A percentile compares a stretch with the other conserved stretches of the same genome.
These are phyloP conservation scores for Beta lomatogona DNA, from an alignment of 179 eudicot species.

Conservation along the genomic window DNA sequence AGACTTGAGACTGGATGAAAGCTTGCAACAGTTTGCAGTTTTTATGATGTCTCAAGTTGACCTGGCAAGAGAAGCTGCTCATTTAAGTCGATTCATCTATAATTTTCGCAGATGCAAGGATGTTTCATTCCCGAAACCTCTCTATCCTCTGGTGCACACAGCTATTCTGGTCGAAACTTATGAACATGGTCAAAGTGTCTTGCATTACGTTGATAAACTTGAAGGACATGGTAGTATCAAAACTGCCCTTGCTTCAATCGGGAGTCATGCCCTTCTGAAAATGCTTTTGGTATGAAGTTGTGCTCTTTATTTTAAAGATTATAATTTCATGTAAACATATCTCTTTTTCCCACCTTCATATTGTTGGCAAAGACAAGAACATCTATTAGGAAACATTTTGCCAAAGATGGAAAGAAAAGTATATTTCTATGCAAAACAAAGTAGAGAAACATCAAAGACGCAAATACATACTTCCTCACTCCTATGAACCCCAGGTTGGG, in stretches of 20 bases:
- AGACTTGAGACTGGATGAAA: constrained; percentile 73
- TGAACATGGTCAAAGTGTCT: constrained; percentile 81
- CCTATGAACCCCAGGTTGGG: no score
- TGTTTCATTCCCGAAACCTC: constrained; percentile 89
- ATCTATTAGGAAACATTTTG: no score
- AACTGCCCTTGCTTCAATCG: constrained; percentile 86
- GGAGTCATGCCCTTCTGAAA: constrained; percentile 90
- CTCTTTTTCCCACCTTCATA: not conserved
- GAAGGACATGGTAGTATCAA: constrained; percentile 67
- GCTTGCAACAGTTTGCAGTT: constrained; percentile 88
- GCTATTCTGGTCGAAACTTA: constrained; percentile 90
- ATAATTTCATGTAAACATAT: not conserved
- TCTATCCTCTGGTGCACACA: constrained; percentile 91
- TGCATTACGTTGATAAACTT: constrained; percentile 76
- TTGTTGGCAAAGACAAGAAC: not conserved
- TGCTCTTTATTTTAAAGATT: not conserved
- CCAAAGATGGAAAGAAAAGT: no score
- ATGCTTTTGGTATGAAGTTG: constrained; percentile 76
- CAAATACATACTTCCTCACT: not conserved
- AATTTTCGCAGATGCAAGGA: constrained; percentile 81
- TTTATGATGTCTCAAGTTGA: constrained; percentile 99
- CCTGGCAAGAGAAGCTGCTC: constrained; percentile 95
- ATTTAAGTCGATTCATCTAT: constrained; percentile 86
- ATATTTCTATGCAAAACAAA: no score
- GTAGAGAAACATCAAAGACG: no score